Conservation (phyloP, 495 filamentous ascomycete genomes). For the Daldinia childiae region DNA sequence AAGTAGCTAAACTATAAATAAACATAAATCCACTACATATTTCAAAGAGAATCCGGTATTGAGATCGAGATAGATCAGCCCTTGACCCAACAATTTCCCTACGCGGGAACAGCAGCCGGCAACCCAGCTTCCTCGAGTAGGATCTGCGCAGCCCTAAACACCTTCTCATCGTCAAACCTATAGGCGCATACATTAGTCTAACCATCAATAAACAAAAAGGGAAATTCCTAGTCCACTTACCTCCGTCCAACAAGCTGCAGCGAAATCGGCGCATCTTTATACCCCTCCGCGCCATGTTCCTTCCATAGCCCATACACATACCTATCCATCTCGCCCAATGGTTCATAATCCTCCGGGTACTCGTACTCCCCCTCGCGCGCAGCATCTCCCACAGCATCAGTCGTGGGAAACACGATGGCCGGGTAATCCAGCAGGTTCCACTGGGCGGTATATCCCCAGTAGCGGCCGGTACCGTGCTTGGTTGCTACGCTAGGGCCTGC, state of each 20-base stretch:
- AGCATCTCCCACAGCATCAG: slow-evolving; percentile 48
- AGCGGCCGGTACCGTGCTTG: slow-evolving; percentile 66
- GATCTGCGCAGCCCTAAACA: slow-evolving; percentile 49
- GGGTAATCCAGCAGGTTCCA: slow-evolving; percentile 82
- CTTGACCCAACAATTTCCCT: neutral
- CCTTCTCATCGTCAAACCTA: slow-evolving; percentile 55
- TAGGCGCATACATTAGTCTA: neutral
- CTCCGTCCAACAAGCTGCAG: slow-evolving; percentile 64
- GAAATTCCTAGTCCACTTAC: slow-evolving; percentile 30
- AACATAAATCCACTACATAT: too few relatives aligned
- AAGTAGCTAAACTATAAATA: too few relatives aligned
- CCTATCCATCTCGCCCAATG: slow-evolving; percentile 47
- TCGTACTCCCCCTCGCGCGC: slow-evolving; percentile 50
- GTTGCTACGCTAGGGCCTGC: slow-evolving; percentile 67
- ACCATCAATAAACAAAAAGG: neutral
- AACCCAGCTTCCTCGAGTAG: slow-evolving; percentile 48
- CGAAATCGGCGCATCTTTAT: slow-evolving; percentile 59
- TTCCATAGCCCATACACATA: slow-evolving; percentile 49
- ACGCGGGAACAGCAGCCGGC: slow-evolving; percentile 36
- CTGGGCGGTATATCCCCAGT: slow-evolving; percentile 76
- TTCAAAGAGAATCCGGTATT: too few relatives aligned
- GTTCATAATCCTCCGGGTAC: slow-evolving; percentile 58
- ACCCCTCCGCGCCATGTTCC: slow-evolving; percentile 47
- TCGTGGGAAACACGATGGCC: slow-evolving; percentile 64
- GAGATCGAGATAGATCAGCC: too few relatives aligned